These are phyloP conservation scores for Populus deltoides DNA, from an alignment of 345 rosid species.

Conservation along the genomic window DNA sequence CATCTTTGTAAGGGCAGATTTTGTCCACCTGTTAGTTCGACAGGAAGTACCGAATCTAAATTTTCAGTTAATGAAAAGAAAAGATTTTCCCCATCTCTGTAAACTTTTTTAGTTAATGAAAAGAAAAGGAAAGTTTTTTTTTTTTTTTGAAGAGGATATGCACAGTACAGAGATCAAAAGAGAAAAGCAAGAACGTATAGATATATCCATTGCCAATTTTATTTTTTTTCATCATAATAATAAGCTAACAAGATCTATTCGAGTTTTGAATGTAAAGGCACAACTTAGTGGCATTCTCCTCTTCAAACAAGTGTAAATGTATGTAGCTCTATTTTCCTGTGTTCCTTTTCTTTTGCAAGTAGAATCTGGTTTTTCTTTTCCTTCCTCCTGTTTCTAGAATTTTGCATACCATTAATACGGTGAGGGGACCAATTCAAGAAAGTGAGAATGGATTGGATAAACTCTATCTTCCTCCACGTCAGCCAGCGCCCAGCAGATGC, in stretches of 20 bases:
- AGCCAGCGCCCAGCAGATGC: conserved; percentile 20
- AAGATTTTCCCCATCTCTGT: too few species aligned
- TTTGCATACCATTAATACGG: conserved; percentile 11
- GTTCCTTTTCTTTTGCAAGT: neutral
- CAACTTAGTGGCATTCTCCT: neutral
- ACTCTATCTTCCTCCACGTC: conserved; percentile 42
- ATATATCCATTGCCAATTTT: neutral
- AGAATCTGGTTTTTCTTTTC: neutral
- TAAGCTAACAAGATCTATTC: neutral
- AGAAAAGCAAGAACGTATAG: neutral
- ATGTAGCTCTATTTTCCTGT: neutral
- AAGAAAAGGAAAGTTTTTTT: too few species aligned
- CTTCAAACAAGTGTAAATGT: neutral
- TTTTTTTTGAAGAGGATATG: neutral
- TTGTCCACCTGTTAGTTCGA: neutral
- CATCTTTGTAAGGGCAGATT: conserved; percentile 7
- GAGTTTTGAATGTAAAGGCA: neutral
- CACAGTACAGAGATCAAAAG: neutral
- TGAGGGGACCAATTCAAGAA: conserved; percentile 27
- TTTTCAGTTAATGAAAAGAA: neutral
- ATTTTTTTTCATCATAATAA: neutral
- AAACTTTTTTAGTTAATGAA: too few species aligned
- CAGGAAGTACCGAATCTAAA: neutral
- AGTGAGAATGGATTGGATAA: conserved; percentile 36
- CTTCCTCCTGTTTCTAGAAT: neutral